Conservation (phyloP, 129 eudicot genomes). For the Rutidosis leptorrhynchoides region DNA sequence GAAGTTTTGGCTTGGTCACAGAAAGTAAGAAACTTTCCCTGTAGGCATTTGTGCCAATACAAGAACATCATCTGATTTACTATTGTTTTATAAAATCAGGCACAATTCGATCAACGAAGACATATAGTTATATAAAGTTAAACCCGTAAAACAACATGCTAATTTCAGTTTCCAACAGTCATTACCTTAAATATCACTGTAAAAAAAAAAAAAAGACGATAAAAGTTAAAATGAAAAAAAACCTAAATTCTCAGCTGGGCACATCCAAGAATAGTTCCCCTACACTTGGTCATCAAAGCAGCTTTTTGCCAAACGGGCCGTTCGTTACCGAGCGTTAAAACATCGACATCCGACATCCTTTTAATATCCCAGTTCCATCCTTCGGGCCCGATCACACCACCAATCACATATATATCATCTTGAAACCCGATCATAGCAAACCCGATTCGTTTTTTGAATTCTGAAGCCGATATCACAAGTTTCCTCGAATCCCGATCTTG, state of each 20-base stretch:
- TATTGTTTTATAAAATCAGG: not conserved
- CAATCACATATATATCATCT: constrained; percentile 75
- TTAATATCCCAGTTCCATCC: constrained; percentile 73
- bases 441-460: constrained; percentile 68
- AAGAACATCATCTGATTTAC: constrained; percentile 9
- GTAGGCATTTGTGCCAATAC: not conserved
- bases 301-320: constrained; percentile 72
- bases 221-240: not conserved
- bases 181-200: constrained; percentile 27
- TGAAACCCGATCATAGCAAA: constrained; percentile 68
- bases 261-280: constrained; percentile 85
- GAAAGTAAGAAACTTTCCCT: not conserved
- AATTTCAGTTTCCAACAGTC: constrained; percentile 12
- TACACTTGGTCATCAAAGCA: constrained; percentile 76
- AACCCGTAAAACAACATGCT: not conserved
- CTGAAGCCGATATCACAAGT: constrained; percentile 61
- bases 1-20: not conserved
- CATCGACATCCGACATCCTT: constrained; percentile 71
- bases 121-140: constrained; percentile 4
- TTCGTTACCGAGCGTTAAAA: constrained; percentile 63
- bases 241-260: constrained; percentile 71
- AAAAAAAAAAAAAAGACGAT: not conserved
- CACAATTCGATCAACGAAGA: constrained; percentile 3
- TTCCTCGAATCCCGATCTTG: constrained; percentile 49
- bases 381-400: constrained; percentile 92